A percentile compares a stretch with the other conserved stretches of the same genome.
Evolutionary conservation across 257 asterid genomes (phyloP).

Genomic region (Ehretia macrophylla): DNA sequence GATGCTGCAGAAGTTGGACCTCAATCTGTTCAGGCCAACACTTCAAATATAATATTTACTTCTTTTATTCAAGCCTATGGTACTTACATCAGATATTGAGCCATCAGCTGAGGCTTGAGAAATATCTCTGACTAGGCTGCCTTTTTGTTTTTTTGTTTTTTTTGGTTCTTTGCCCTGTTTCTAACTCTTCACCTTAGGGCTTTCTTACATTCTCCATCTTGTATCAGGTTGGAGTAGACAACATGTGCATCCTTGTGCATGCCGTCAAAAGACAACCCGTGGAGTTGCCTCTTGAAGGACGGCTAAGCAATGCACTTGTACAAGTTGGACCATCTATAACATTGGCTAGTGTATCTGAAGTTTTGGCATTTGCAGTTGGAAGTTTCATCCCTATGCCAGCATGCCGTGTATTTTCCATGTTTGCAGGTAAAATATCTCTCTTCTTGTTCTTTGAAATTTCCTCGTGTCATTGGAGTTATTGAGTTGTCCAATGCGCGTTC

Average conservation of each 20-base stretch:
- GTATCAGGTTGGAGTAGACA: slow-evolving; percentile 94
- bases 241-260: slow-evolving; percentile 97
- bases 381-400: slow-evolving; percentile 99
- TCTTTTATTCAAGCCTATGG: too few relatives aligned
- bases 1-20: too few relatives aligned
- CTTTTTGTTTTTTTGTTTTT: too few relatives aligned
- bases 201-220: slow-evolving; percentile 6
- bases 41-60: too few relatives aligned
- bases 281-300: slow-evolving; percentile 92
- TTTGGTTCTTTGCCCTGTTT: neutral
- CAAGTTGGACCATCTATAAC: slow-evolving; percentile 99
- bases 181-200: slow-evolving; percentile 2
- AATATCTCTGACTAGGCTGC: neutral
- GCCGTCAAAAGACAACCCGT: slow-evolving; percentile 92
- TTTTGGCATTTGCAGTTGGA: slow-evolving; percentile 99
- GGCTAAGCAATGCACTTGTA: slow-evolving; percentile 94
- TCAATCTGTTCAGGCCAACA: too few relatives aligned
- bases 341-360: slow-evolving; percentile 92
- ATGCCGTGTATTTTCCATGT: slow-evolving; percentile 96
- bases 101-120: neutral
- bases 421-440: slow-evolving; percentile 54
- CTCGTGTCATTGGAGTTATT: neutral
- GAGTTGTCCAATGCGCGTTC: slow-evolving; percentile 11
- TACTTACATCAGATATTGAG: too few relatives aligned
- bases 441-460: too few relatives aligned